Conservation (phyloP, 768 basidiomycete species). For the Boletus bicolor region DNA sequence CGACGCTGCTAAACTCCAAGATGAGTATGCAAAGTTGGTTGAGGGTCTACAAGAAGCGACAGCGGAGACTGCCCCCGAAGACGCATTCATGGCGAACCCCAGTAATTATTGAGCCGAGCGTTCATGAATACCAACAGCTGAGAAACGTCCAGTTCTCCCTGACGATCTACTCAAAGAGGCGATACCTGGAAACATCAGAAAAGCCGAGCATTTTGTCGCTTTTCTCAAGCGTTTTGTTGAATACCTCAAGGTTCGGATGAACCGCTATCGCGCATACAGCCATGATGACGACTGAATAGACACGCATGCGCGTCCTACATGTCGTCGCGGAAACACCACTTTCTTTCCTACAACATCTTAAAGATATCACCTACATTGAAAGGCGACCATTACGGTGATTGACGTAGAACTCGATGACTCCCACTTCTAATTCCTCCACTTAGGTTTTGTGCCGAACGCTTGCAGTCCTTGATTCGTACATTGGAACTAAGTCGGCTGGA, state of each 20-base stretch:
- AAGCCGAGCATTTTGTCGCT: slow-evolving; percentile 98
- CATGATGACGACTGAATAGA: slow-evolving; percentile 47
- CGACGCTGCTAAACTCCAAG: slow-evolving; percentile 90
- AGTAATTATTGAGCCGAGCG: slow-evolving; percentile 42
- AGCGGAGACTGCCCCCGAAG: slow-evolving; percentile 59
- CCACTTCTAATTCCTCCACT: background rate
- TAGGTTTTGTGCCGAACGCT: slow-evolving; percentile 94
- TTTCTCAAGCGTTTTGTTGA: slow-evolving; percentile 98
- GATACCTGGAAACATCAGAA: slow-evolving; percentile 95
- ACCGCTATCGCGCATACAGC: background rate
- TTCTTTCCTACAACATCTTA: slow-evolving; percentile 95
- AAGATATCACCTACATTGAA: slow-evolving; percentile 99
- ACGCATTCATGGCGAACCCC: slow-evolving; percentile 87
- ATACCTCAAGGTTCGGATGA: slow-evolving; percentile 78
- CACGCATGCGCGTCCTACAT: slow-evolving; percentile 97
- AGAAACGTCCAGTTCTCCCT: slow-evolving; percentile 64
- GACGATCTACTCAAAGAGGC: slow-evolving; percentile 95
- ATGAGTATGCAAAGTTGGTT: slow-evolving; percentile 94
- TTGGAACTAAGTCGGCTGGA: slow-evolving; percentile 86
- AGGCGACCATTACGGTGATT: slow-evolving; percentile 81
- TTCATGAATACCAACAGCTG: background rate
- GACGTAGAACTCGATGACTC: background rate
- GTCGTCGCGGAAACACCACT: slow-evolving; percentile 98
- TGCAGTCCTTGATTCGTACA: slow-evolving; percentile 92
- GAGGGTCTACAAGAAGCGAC: slow-evolving; percentile 84